Percentiles rank a stretch among this genome's conserved stretches.
Conservation (phyloP, 768 basidiomycete genomes). For the Agrocybe pediades region DNA sequence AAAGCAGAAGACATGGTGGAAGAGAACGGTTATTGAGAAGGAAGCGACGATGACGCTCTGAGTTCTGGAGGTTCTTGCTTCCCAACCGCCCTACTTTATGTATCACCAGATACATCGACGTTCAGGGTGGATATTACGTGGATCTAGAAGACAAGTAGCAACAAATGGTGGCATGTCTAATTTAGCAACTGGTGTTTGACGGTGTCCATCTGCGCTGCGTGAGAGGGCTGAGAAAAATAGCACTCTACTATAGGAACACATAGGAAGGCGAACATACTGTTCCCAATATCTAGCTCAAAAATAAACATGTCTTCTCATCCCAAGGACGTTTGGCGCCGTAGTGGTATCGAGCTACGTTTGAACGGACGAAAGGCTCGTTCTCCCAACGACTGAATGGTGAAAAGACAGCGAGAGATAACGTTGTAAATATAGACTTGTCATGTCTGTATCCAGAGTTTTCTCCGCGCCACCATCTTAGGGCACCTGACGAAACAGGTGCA, state of each 20-base stretch:
- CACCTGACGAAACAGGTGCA: not conserved
- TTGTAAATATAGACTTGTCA: not conserved
- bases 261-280: not conserved
- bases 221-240: constrained; percentile 11
- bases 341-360: not conserved
- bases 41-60: not conserved
- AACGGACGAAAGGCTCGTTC: not conserved
- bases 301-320: constrained; percentile 1
- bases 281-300: not conserved
- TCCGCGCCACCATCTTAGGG: not conserved
- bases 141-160: constrained; percentile 6
- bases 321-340: constrained; percentile 1
- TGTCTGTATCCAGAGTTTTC: not conserved
- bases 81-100: constrained; percentile 13
- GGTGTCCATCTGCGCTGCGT: constrained; percentile 12
- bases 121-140: constrained; percentile 14
- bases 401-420: not conserved
- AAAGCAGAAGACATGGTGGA: constrained; percentile 17
- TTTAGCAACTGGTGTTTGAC: constrained; percentile 13
- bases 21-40: constrained; percentile 4
- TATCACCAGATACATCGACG: constrained; percentile 5
- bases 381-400: not conserved
- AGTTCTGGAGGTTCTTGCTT: constrained; percentile 14
- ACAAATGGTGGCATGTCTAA: constrained; percentile 12
- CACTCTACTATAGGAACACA: not conserved